These are phyloP conservation scores for Cyamopsis tetragonoloba DNA, from an alignment of 306 rosid species.

Conservation along the genomic window DNA sequence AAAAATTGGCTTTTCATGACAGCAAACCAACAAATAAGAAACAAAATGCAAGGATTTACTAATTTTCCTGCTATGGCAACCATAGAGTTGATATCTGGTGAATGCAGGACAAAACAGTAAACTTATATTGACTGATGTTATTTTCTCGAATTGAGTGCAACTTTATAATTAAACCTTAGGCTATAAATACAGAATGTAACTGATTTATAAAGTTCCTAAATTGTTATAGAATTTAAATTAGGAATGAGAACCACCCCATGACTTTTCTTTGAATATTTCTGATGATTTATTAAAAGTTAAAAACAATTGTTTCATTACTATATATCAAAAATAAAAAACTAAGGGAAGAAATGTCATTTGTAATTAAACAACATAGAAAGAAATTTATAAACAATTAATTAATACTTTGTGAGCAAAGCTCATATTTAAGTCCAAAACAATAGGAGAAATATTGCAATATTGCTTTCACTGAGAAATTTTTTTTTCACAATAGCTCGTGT, in stretches of 20 bases:
- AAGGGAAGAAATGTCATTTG: not conserved
- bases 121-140: not conserved
- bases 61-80: not conserved
- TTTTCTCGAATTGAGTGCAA: not conserved
- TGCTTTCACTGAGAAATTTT: not conserved
- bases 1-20: not conserved
- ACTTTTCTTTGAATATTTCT: not conserved
- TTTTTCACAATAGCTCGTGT: not conserved
- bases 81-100: not conserved
- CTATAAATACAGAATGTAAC: not conserved
- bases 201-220: constrained; percentile 1
- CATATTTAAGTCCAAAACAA: constrained; percentile 5
- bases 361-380: not conserved
- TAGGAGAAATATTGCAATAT: not conserved
- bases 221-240: not conserved
- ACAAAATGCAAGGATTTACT: not conserved
- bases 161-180: not conserved
- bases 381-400: not conserved
- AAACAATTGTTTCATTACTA: not conserved
- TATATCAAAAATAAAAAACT: not conserved
- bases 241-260: not conserved
- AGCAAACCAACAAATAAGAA: not conserved
- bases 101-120: not conserved
- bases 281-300: constrained; percentile 13
- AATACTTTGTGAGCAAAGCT: not conserved